These are phyloP conservation scores for Aspergillus panamensis DNA, from an alignment of 495 filamentous ascomycete species.

Conservation along the genomic window DNA sequence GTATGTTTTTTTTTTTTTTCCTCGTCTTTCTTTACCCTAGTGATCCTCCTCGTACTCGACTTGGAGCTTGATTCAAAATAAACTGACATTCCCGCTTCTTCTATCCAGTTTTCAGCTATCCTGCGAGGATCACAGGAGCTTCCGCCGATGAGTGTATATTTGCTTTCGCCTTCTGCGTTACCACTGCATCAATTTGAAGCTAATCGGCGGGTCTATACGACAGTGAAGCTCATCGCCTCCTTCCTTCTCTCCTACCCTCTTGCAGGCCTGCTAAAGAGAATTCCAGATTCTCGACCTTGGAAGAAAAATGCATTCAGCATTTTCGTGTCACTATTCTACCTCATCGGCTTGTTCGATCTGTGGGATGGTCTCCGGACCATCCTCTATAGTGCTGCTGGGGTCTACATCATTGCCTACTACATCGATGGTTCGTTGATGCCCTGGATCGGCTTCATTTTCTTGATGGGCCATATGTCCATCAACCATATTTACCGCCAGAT, in stretches of 20 bases:
- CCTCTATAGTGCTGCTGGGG: conserved; percentile 68
- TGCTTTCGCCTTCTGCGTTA: neutral
- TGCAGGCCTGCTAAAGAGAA: conserved; percentile 81
- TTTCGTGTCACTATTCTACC: conserved; percentile 76
- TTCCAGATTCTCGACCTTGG: conserved; percentile 79
- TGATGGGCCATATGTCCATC: conserved; percentile 93
- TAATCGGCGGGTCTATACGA: conserved; percentile 14
- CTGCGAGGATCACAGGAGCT: conserved; percentile 62
- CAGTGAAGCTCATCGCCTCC: conserved; percentile 90
- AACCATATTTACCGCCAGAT: conserved; percentile 83
- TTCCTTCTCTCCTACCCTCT: conserved; percentile 93
- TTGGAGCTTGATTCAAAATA: neutral
- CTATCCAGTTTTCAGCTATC: conserved; percentile 67
- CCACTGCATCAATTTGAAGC: neutral
- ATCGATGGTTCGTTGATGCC: conserved; percentile 94
- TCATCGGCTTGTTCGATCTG: conserved; percentile 91
- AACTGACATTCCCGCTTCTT: neutral
- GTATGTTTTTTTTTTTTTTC: conserved; percentile 47
- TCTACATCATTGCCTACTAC: conserved; percentile 81
- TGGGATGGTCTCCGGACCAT: conserved; percentile 84
- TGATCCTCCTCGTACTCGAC: conserved; percentile 12
- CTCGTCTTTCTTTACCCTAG: conserved; percentile 24
- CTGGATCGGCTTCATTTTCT: conserved; percentile 90
- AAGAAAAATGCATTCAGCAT: conserved; percentile 91
- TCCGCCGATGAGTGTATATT: conserved; percentile 81